Evolutionary conservation across 116 monocot species (phyloP).

Genomic region (Thalassia testudinum): DNA sequence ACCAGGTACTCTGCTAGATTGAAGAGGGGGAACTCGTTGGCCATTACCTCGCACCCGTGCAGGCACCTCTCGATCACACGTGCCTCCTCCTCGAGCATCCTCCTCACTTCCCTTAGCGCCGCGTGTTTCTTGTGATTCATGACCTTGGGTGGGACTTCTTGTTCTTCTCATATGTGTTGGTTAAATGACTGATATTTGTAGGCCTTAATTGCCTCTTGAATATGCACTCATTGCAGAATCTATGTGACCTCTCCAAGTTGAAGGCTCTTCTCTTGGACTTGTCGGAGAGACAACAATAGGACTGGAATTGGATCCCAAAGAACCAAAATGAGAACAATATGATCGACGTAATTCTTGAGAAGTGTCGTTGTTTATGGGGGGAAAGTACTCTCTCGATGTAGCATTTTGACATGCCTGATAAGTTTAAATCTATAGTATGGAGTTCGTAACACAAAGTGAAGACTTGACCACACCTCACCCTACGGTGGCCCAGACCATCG

Average conservation of each 20-base stretch:
- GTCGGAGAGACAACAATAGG: slow-evolving; percentile 69
- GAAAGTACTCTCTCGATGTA: neutral
- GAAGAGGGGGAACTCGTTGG: slow-evolving; percentile 27
- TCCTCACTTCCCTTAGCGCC: slow-evolving; percentile 26
- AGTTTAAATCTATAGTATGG: neutral
- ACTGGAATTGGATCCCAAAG: slow-evolving; percentile 20
- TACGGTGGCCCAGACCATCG: too few species aligned
- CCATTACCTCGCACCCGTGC: slow-evolving; percentile 2
- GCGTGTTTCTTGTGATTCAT: slow-evolving; percentile 1
- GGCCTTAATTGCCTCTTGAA: slow-evolving; percentile 1
- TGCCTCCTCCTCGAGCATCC: slow-evolving; percentile 32
- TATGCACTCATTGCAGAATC: slow-evolving; percentile 43
- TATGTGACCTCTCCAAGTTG: slow-evolving; percentile 15
- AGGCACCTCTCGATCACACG: slow-evolving; percentile 34
- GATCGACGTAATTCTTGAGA: too few species aligned
- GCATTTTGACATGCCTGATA: neutral
- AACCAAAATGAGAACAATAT: too few species aligned
- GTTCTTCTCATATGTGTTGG: neutral
- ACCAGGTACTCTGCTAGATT: slow-evolving; percentile 19
- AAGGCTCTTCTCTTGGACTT: slow-evolving; percentile 36
- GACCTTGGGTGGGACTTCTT: neutral
- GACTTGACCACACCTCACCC: too few species aligned
- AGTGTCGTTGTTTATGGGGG: too few species aligned
- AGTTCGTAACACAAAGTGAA: neutral
- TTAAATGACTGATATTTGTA: neutral